Evolutionary conservation across 2,329 filamentous ascomycete species (phyloP).

Genomic region (Fusarium longipes): DNA sequence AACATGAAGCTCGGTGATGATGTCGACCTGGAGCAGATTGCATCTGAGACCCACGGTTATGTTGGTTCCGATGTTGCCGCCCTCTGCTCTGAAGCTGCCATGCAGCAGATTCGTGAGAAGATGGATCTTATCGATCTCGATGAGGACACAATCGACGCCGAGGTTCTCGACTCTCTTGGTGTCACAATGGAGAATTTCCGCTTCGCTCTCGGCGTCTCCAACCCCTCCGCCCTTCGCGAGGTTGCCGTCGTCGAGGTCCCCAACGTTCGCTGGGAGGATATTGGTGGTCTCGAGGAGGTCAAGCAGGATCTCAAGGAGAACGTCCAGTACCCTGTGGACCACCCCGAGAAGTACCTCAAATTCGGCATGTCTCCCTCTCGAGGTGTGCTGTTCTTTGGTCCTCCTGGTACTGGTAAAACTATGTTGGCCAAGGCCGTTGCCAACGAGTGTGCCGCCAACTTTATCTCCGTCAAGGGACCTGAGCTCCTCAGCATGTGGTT

Average conservation of each 20-base stretch:
- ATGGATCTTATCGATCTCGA: constrained; percentile 99
- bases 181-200: constrained; percentile 99
- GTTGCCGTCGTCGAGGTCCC: constrained; percentile 99
- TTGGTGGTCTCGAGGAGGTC: constrained; percentile 97
- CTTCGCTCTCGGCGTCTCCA: constrained; percentile 96
- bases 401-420: constrained; percentile 99
- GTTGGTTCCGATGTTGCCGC: constrained; percentile 98
- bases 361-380: constrained; percentile 97
- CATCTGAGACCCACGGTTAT: constrained; percentile 97
- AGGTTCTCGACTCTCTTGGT: constrained; percentile 96
- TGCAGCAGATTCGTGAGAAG: constrained; percentile 99
- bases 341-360: constrained; percentile 99
- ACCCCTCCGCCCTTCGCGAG: constrained; percentile 97
- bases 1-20: constrained; percentile 99
- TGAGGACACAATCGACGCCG: constrained; percentile 98
- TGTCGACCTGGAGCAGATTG: constrained; percentile 96
- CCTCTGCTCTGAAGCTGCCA: constrained; percentile 97
- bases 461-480: constrained; percentile 99
- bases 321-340: constrained; percentile 98
- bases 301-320: constrained; percentile 99
- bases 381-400: constrained; percentile 98
- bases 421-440: constrained; percentile 99
- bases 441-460: constrained; percentile 99
- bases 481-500: constrained; percentile 99
- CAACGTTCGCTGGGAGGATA: constrained; percentile 99